Base-by-base conservation (phyloP, 2,329 filamentous ascomycete genomes). In the Neophaeococcomyces mojaviensis region DNA sequence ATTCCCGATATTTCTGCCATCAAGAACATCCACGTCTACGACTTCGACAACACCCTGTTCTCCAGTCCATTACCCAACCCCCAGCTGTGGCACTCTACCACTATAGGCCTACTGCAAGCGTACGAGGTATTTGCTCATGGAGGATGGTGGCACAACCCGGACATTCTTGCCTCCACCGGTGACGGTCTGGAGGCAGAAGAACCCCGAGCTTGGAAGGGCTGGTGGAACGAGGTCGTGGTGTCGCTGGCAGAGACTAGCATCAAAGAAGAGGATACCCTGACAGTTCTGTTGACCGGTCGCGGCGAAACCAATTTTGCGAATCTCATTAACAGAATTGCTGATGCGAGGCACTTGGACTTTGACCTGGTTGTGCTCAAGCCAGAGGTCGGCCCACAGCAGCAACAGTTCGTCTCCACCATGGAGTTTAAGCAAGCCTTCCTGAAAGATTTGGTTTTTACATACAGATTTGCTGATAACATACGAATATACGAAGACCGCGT, bases 1-100 rank as follows among this genome's bases (percentile, higher is more conserved):
- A 72, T 92, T 28, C 86, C 88, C 58, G 67, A 80, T 34, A 24
- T 81, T 9, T 73, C 84, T 34, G 72, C 79, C 46, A 83, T 97
- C 66, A 87, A 79, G 62, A 70, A 80, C 7, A 80, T 98, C 43
- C 90, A 97, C 62, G 78, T 98, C 56, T 97, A 97, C 69, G 92
- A 98, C 65, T 98, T 97, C 65, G 92, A 98, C 67, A 97, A 98
- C 61, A 97, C 90, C 31, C 70, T 98, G 39, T 98, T 98, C 71
- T 81, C 83, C 58, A 94, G 86, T 12, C 92, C 92, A 4, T 71
- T 95, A 1, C 92, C 92, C 1, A 97, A 96, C 60, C 79, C 82
- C 2, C 83, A 88, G 55, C 65, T 98, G 60, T 98, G 92, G 92
- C 84, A 83, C 55, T 78, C 78, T 1, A 72, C 75, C 26, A 90